These are phyloP conservation scores for Daldinia caldariorum DNA, from an alignment of 495 filamentous ascomycete species.

Conservation along the genomic window DNA sequence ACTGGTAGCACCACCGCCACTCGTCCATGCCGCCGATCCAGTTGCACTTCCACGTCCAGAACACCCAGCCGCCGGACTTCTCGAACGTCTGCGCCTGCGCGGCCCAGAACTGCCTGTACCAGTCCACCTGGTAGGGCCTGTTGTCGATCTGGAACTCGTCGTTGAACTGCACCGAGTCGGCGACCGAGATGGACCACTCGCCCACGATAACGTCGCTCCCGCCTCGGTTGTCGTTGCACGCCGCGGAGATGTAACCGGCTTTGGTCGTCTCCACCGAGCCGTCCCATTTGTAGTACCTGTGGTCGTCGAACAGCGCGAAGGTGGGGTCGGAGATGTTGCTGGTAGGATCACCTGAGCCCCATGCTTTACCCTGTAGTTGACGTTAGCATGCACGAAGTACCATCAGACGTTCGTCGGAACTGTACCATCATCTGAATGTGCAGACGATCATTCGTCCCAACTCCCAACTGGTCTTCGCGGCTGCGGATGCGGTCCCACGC, in stretches of 20 bases:
- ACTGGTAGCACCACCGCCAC: conserved; percentile 68
- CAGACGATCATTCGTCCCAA: conserved; percentile 30
- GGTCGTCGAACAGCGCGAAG: conserved; percentile 48
- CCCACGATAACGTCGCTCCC: conserved; percentile 62
- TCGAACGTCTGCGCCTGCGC: conserved; percentile 68
- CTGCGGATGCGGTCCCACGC: conserved; percentile 43
- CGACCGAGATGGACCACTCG: conserved; percentile 65
- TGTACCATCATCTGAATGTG: conserved; percentile 49
- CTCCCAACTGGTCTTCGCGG: conserved; percentile 31
- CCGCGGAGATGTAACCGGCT: conserved; percentile 59
- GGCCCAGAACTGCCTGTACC: conserved; percentile 68
- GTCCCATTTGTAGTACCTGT: conserved; percentile 66
- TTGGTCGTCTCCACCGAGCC: conserved; percentile 51
- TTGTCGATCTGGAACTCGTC: conserved; percentile 55
- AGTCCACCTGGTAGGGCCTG: conserved; percentile 57
- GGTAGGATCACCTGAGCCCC: conserved; percentile 47
- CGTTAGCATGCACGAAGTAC: conserved; percentile 12
- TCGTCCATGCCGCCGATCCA: conserved; percentile 60
- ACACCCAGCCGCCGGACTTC: conserved; percentile 67
- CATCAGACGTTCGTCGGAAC: not conserved
- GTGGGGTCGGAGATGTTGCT: conserved; percentile 41
- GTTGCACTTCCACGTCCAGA: conserved; percentile 70
- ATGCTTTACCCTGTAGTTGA: conserved; percentile 50
- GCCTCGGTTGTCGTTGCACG: conserved; percentile 61
- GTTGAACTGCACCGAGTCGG: conserved; percentile 56